These are phyloP conservation scores for Pyrenopolyporus hunteri DNA, from an alignment of 495 filamentous ascomycete species.

Conservation along the genomic window DNA sequence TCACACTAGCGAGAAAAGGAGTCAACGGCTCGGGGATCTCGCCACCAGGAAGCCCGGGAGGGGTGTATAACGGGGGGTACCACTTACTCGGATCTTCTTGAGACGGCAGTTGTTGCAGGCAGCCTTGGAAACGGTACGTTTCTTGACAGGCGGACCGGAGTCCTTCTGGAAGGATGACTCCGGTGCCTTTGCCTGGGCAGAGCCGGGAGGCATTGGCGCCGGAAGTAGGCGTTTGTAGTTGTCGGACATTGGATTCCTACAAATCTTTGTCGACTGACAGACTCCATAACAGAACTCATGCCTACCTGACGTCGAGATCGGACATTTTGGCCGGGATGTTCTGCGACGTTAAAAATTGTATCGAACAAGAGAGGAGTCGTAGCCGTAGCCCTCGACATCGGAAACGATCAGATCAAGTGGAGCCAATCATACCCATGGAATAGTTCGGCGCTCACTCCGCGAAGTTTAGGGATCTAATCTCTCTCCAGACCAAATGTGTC, in stretches of 20 bases:
- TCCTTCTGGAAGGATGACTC: slow-evolving; percentile 24
- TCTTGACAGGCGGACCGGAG: slow-evolving; percentile 30
- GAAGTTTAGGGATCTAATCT: slow-evolving; percentile 25
- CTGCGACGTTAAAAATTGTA: slow-evolving; percentile 22
- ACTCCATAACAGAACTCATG: slow-evolving; percentile 30
- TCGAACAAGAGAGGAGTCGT: slow-evolving; percentile 11
- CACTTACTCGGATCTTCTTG: slow-evolving; percentile 31
- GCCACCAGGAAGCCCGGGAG: neutral
- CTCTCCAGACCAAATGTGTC: neutral
- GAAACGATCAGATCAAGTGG: slow-evolving; percentile 17
- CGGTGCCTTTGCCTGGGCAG: slow-evolving; percentile 15
- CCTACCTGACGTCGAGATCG: slow-evolving; percentile 16
- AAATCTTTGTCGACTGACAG: slow-evolving; percentile 13
- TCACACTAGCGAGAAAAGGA: slow-evolving; percentile 18
- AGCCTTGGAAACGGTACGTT: slow-evolving; percentile 35
- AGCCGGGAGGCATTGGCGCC: slow-evolving; percentile 29
- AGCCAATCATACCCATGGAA: slow-evolving; percentile 33
- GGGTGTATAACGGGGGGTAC: neutral
- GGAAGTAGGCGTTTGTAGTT: slow-evolving; percentile 34
- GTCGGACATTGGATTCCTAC: slow-evolving; percentile 31
- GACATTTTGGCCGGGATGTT: slow-evolving; percentile 19
- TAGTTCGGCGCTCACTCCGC: slow-evolving; percentile 28
- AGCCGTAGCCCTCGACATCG: slow-evolving; percentile 21
- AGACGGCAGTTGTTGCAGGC: slow-evolving; percentile 35
- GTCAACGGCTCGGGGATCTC: slow-evolving; percentile 6